Base-by-base conservation (phyloP, 768 basidiomycete genomes). In the Leccinum barrowsii region DNA sequence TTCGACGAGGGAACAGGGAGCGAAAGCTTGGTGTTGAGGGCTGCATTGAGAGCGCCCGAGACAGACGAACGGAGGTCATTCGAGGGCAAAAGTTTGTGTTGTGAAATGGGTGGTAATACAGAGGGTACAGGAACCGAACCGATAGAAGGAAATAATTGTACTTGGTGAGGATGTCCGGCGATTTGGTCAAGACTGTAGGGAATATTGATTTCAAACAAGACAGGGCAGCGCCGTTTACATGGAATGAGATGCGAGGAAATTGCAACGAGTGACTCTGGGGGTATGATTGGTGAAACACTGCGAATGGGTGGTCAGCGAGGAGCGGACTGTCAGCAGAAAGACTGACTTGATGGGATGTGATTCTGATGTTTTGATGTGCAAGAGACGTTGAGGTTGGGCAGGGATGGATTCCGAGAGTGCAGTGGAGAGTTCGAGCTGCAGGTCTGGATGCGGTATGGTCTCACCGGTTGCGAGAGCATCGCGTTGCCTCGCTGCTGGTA, bases 291-390 rank as follows among this genome's bases (percentile, higher is more conserved):
- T 0, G 85, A 85, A 42, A 85, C 78, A 60, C 82, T 83, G 64
- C 35, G 24, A 49, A 42, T 32, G 19, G 15, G 35, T 12, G 37
- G 58, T 61, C 0, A 65, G 63, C 28, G 28, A 24, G 19, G 47
- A 6, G 54, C 3, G 48, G 21, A 5, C 2, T 5, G 52, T 12
- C 15, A 17, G 51, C 19, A 48, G 19, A 53, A n/a, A 5, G 52
- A 75, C 82, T 53, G 60, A 90, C 90, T 92, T 91, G 68, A 95
- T 89, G 7, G 92, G 92, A 72, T 93, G 92, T 0, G 87, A 82
- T 22, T 82, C 78, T 2, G 90, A 92, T 1, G 90, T 93, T 67
- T 90, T 93, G 57, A 86, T 57, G 58, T 53, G 64, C 19, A 49
- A 42, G 28, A 30, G 46, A 22, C 22, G 47, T 4, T 32, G 65